A percentile compares a stretch with the other conserved stretches of the same genome.
These are phyloP conservation scores for Pestalotiopsis sp. DNA, from an alignment of 2,329 filamentous ascomycete genomes.

Conservation along the genomic window DNA sequence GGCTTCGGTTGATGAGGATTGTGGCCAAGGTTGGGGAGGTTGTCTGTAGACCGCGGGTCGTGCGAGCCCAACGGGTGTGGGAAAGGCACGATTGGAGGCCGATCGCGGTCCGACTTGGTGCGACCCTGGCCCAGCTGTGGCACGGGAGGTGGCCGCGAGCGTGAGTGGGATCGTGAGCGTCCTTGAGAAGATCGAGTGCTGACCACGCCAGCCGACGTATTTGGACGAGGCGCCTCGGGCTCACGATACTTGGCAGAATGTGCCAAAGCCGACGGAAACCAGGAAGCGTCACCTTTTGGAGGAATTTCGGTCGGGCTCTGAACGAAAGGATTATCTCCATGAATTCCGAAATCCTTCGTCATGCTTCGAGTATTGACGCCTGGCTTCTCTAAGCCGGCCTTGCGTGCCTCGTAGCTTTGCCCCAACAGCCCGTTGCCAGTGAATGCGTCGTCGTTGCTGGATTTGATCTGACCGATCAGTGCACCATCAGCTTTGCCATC, in stretches of 20 bases:
- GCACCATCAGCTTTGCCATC: conserved; percentile 13
- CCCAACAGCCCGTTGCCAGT: conserved; percentile 52
- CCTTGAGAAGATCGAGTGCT: neutral
- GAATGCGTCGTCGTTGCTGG: conserved; percentile 43
- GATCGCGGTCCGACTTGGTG: neutral
- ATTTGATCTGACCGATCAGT: conserved; percentile 29
- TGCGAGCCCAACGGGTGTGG: conserved; percentile 3
- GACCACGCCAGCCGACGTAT: conserved; percentile 9
- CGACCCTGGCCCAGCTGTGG: conserved; percentile 2
- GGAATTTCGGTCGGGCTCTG: conserved; percentile 41
- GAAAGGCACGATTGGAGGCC: neutral
- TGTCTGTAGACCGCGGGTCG: neutral
- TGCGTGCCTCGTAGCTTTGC: conserved; percentile 48
- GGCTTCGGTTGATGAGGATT: conserved; percentile 27
- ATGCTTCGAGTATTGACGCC: conserved; percentile 18
- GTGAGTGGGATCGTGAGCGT: conserved; percentile 6
- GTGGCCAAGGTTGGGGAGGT: conserved; percentile 13
- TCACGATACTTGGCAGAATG: conserved; percentile 28
- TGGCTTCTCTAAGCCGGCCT: conserved; percentile 28
- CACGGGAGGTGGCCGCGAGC: conserved; percentile 9
- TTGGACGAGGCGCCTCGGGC: conserved; percentile 17
- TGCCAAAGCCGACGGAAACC: conserved; percentile 39
- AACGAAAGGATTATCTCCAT: conserved; percentile 44
- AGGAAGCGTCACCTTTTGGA: conserved; percentile 24
- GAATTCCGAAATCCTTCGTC: conserved; percentile 30